These are phyloP conservation scores for Xylaria sp. DNA, from an alignment of 495 filamentous ascomycete genomes.

Conservation along the genomic window DNA sequence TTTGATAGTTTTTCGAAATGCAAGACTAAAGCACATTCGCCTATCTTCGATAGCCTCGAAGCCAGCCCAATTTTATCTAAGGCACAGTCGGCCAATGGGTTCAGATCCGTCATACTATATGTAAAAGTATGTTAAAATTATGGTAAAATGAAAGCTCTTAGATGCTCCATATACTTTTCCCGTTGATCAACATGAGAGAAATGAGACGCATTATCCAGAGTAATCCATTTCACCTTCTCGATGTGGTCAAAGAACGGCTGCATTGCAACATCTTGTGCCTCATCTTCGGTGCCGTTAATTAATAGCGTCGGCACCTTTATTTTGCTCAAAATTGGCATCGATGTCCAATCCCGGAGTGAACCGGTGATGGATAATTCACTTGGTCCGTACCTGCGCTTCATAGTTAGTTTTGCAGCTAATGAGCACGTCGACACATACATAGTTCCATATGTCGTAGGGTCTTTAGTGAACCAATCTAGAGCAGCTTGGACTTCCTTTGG, in stretches of 20 bases:
- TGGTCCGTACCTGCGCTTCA: slow-evolving; percentile 29
- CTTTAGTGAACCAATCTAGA: slow-evolving; percentile 39
- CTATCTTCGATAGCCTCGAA: no score
- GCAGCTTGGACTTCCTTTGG: slow-evolving; percentile 33
- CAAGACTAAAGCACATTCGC: no score
- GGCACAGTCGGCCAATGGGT: no score
- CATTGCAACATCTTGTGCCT: slow-evolving; percentile 52
- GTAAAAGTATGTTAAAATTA: neutral
- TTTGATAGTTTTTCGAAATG: no score
- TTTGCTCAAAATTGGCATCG: slow-evolving; percentile 38
- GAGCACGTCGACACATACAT: slow-evolving; percentile 41
- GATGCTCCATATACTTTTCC: slow-evolving; percentile 42
- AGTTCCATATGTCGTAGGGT: slow-evolving; percentile 52
- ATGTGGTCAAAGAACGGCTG: slow-evolving; percentile 54
- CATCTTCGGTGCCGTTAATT: slow-evolving; percentile 59
- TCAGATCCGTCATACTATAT: no score
- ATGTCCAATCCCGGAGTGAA: slow-evolving; percentile 31
- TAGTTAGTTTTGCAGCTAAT: neutral
- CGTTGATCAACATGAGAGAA: slow-evolving; percentile 54
- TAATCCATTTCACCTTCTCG: slow-evolving; percentile 55
- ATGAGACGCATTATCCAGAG: slow-evolving; percentile 52
- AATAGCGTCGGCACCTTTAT: slow-evolving; percentile 54
- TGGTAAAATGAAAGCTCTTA: slow-evolving; percentile 29
- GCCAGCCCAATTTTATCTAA: no score
- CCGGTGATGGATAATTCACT: slow-evolving; percentile 31